Base-by-base conservation (phyloP, 352 stramenopile species). In the Phytophthora pistaciae region DNA sequence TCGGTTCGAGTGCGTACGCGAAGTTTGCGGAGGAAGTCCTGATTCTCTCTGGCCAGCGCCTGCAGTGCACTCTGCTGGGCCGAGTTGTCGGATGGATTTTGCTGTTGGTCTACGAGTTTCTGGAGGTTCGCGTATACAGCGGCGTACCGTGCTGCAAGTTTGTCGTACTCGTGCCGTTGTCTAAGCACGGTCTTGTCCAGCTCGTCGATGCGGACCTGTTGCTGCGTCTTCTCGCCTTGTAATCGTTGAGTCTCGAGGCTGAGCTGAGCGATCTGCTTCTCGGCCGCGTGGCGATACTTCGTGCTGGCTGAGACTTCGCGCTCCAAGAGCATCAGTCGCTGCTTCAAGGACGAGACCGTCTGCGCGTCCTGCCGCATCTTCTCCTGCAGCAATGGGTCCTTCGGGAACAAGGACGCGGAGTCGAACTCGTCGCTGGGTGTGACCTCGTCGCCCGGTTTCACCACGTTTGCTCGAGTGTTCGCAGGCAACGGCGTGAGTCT, bases 81-180 rank as follows among this genome's bases (percentile, higher is more conserved):
- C 0, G 71, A 68, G 0, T 71, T 70, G 16, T 70, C 53, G 5
- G 29, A 52, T 8, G 38, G 8, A 11, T 56, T 56, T 46, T 77
- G 75, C 20, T 75, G 69, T 14, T 77, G 74, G 23, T 90, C 82
- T 3, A 74, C 67, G 4, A 94, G 68, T 56, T 85, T 92, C 52
- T 90, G 76, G 20, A 94, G 60, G 42, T 77, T 89, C 16, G 68
- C 65, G 52, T 91, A 92, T 33, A 85, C 82, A 4, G 54, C 68
- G 10, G 85, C 61, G 48, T 91, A 94, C 3, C 79, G 57, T 20
- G 86, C 74, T 27, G 85, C 81, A n/a, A 94, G 79, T 49, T 91
- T 93, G 53, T 90, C 81, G 65, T 85, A 90, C 21, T 84, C 78
- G 48, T 91, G 80, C 18, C 84, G 86, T 50, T 91, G 83, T 60